Percentiles rank a stretch among this genome's conserved stretches.
Evolutionary conservation across 2,329 filamentous ascomycete genomes (phyloP).

Genomic region (Aspergillus novoparasiticus): DNA sequence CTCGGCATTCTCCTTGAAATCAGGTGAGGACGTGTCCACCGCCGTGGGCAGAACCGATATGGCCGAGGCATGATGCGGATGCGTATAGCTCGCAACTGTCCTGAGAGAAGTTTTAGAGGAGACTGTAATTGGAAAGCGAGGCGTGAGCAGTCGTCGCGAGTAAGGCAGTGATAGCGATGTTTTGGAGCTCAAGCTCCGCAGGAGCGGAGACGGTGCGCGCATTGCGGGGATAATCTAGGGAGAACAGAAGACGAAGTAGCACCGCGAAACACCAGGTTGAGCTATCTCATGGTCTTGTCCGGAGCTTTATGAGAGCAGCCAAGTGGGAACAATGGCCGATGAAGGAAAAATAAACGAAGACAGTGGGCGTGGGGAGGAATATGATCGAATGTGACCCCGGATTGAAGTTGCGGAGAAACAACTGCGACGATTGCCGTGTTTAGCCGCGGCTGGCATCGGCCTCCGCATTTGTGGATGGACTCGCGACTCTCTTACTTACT

Average conservation of each 20-base stretch:
- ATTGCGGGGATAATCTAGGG: slow-evolving; percentile 34
- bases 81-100: slow-evolving; percentile 73
- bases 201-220: slow-evolving; percentile 41
- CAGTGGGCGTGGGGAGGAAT: slow-evolving; percentile 11
- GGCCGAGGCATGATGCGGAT: slow-evolving; percentile 77
- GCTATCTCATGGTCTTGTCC: slow-evolving; percentile 7
- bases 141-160: slow-evolving; percentile 24
- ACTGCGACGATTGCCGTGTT: slow-evolving; percentile 49
- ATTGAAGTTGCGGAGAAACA: slow-evolving; percentile 28
- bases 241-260: slow-evolving; percentile 8
- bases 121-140: slow-evolving; percentile 10
- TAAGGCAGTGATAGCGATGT: slow-evolving; percentile 22
- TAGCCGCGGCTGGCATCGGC: slow-evolving; percentile 40
- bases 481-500: not conserved
- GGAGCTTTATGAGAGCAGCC: not conserved
- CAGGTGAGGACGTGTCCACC: slow-evolving; percentile 74
- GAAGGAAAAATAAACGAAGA: slow-evolving; percentile 1
- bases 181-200: slow-evolving; percentile 40
- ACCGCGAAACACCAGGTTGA: not conserved
- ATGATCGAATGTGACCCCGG: slow-evolving; percentile 5
- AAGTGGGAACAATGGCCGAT: not conserved
- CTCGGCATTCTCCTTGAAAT: slow-evolving; percentile 77
- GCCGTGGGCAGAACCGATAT: slow-evolving; percentile 77
- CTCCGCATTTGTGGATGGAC: slow-evolving; percentile 6
- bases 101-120: slow-evolving; percentile 28